Evolutionary conservation across 768 basidiomycete species (phyloP).

Genomic region (Russula dissimulans): DNA sequence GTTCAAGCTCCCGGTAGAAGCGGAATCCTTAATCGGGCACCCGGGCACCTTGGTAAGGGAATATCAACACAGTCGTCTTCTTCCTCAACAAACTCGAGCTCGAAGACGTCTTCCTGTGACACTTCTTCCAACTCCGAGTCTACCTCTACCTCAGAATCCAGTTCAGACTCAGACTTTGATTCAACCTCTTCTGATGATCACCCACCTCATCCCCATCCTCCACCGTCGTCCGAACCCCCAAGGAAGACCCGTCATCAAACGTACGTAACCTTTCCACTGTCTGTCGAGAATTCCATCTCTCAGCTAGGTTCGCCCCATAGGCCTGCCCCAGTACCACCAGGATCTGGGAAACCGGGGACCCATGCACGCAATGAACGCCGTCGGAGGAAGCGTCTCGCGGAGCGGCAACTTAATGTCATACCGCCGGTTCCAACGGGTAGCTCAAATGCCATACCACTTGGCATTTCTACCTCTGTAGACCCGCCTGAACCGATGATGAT

Average conservation of each 20-base stretch:
- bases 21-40: background rate
- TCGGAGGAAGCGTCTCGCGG: slow-evolving; percentile 35
- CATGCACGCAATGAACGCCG: slow-evolving; percentile 50
- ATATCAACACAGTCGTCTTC: background rate
- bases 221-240: background rate
- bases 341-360: slow-evolving; percentile 49
- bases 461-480: slow-evolving; percentile 18
- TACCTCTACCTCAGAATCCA: slow-evolving; percentile 23
- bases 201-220: background rate
- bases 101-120: slow-evolving; percentile 15
- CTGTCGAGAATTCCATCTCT: background rate
- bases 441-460: slow-evolving; percentile 39
- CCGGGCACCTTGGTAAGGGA: background rate
- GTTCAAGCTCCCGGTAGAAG: background rate
- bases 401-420: slow-evolving; percentile 19
- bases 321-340: slow-evolving; percentile 39
- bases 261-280: background rate
- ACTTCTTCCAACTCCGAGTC: slow-evolving; percentile 18
- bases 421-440: slow-evolving; percentile 27
- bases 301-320: slow-evolving; percentile 2
- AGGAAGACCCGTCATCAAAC: background rate
- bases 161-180: slow-evolving; percentile 16
- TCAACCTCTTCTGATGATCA: slow-evolving; percentile 20
- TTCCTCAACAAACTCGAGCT: slow-evolving; percentile 3
- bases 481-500: slow-evolving; percentile 32